Evolutionary conservation across 306 rosid species (phyloP).

Genomic region (Gleditsia sinensis): DNA sequence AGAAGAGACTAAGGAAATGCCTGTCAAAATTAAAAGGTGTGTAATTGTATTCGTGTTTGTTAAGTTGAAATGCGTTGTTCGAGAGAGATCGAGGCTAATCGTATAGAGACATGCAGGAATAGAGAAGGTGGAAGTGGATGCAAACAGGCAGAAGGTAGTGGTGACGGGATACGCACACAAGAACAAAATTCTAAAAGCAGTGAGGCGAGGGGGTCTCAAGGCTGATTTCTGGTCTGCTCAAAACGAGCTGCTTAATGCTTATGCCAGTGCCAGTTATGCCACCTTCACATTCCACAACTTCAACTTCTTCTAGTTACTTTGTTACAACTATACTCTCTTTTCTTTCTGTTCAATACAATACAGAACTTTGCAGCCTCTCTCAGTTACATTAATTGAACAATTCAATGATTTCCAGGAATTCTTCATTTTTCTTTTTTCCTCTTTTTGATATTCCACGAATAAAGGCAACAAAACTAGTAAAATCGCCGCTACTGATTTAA

Average conservation of each 20-base stretch:
- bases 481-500: too few species aligned
- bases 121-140: conserved; percentile 90
- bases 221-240: conserved; percentile 96
- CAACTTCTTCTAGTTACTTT: conserved; percentile 60
- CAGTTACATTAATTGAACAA: too few species aligned
- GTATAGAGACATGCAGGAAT: conserved; percentile 61
- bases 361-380: too few species aligned
- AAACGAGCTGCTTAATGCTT: conserved; percentile 74
- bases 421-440: too few species aligned
- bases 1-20: conserved; percentile 82
- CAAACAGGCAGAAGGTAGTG: conserved; percentile 68
- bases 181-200: conserved; percentile 86
- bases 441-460: too few species aligned
- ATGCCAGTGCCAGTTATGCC: conserved; percentile 45
- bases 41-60: too few species aligned
- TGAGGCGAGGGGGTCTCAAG: conserved; percentile 80
- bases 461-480: too few species aligned
- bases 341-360: too few species aligned
- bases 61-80: too few species aligned
- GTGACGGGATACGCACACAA: conserved; percentile 74
- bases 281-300: conserved; percentile 58
- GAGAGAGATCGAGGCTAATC: too few species aligned
- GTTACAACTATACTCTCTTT: too few species aligned
- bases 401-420: too few species aligned
- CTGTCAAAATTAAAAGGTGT: conserved; percentile 76